Conservation (phyloP, 805 yeast genomes). For the Candida silvicultrix region DNA sequence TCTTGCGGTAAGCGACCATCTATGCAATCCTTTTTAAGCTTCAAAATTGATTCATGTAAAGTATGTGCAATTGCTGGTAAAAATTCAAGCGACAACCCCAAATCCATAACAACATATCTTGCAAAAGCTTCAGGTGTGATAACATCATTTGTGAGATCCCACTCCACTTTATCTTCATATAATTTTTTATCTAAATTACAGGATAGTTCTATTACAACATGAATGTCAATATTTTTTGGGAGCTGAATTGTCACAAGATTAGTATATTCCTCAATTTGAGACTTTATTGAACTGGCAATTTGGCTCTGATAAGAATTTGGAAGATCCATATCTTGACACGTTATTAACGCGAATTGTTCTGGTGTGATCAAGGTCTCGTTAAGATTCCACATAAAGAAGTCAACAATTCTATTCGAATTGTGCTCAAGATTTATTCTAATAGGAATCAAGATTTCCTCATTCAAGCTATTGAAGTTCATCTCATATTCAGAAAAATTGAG, state of each 20-base stretch:
- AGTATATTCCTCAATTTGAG: conserved; percentile 74
- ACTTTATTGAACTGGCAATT: conserved; percentile 64
- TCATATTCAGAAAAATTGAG: conserved; percentile 18
- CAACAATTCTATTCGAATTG: conserved; percentile 79
- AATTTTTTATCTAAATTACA: conserved; percentile 78
- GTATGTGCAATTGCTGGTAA: conserved; percentile 85
- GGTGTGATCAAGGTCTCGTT: conserved; percentile 78
- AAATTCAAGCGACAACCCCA: conserved; percentile 82
- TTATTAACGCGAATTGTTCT: conserved; percentile 79
- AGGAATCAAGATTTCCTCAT: conserved; percentile 79
- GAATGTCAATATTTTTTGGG: conserved; percentile 60
- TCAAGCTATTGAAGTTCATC: conserved; percentile 17
- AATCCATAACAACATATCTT: conserved; percentile 68
- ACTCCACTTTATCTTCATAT: conserved; percentile 89
- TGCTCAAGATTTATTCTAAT: conserved; percentile 79
- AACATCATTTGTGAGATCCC: conserved; percentile 62
- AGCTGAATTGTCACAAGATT: conserved; percentile 58
- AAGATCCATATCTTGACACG: conserved; percentile 80
- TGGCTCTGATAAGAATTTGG: conserved; percentile 56
- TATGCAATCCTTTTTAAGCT: conserved; percentile 73
- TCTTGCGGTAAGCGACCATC: conserved; percentile 57
- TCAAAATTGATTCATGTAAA: conserved; percentile 70
- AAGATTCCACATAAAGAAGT: conserved; percentile 87
- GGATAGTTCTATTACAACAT: conserved; percentile 74
- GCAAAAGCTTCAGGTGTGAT: conserved; percentile 77